Evolutionary conservation across 225 moss, liverwort and hornwort species (phyloP).

Genomic region (Thuidium tamariscinum): DNA sequence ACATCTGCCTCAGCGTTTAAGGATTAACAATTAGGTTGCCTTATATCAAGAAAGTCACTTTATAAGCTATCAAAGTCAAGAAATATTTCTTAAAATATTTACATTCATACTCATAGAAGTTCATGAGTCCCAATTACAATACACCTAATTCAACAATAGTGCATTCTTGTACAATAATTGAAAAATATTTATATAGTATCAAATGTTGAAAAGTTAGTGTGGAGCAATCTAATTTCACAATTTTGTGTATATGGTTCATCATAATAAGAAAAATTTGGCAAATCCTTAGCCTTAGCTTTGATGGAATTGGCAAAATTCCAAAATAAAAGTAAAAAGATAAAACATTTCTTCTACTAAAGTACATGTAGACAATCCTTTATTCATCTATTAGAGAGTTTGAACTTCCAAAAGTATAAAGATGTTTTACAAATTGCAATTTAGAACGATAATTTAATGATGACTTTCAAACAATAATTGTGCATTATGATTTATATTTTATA

Average conservation of each 20-base stretch:
- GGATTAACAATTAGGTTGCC: too few species aligned
- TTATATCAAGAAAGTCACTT: too few species aligned
- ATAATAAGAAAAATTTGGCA: not conserved
- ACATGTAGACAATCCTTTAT: not conserved
- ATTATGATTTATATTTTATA: not conserved
- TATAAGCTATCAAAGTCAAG: too few species aligned
- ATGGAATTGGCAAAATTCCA: not conserved
- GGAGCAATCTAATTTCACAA: too few species aligned
- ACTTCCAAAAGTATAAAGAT: not conserved
- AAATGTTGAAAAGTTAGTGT: too few species aligned
- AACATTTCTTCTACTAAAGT: not conserved
- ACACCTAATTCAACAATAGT: too few species aligned
- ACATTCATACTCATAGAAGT: too few species aligned
- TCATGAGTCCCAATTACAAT: too few species aligned
- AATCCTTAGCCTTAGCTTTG: accelerated
- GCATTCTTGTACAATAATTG: too few species aligned
- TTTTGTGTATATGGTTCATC: not conserved
- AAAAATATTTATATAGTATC: too few species aligned
- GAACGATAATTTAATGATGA: not conserved
- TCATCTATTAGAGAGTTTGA: accelerated
- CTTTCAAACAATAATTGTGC: not conserved
- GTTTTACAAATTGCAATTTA: not conserved
- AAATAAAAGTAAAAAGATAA: not conserved
- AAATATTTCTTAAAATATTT: too few species aligned
- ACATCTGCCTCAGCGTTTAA: too few species aligned